Conservation (phyloP, 192 early-diverging fungal genomes). For the Coemansia sp. region DNA sequence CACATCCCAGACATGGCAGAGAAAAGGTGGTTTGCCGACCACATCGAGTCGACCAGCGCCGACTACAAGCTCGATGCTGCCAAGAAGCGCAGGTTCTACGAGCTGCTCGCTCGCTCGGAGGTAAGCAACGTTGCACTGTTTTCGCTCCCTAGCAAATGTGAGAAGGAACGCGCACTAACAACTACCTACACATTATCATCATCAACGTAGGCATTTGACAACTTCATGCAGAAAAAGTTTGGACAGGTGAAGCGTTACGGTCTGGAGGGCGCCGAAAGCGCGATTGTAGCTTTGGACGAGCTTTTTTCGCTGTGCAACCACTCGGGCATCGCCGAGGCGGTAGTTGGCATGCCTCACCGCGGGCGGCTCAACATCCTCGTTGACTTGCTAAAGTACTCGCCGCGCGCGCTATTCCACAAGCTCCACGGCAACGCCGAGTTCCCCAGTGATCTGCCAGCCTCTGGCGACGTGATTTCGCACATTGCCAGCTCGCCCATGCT, state of each 20-base stretch:
- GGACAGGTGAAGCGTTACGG: constrained; percentile 97
- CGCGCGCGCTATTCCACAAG: constrained; percentile 89
- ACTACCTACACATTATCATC: no score
- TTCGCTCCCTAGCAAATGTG: no score
- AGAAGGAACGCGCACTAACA: no score
- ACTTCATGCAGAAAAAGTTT: constrained; percentile 98
- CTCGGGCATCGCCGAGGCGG: constrained; percentile 81
- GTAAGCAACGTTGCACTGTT: constrained; percentile 62
- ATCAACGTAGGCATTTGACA: constrained; percentile 80
- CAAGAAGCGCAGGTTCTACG: constrained; percentile 76
- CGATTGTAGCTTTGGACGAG: constrained; percentile 90
- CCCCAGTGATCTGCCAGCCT: constrained; percentile 73
- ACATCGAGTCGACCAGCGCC: constrained; percentile 67
- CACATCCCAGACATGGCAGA: constrained; percentile 89
- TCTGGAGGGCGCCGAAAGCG: constrained; percentile 94
- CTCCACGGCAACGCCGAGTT: constrained; percentile 93
- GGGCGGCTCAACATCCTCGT: constrained; percentile 93
- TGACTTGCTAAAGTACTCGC: constrained; percentile 82
- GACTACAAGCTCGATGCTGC: constrained; percentile 9
- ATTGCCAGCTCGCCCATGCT: constrained; percentile 81
- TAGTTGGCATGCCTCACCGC: constrained; percentile 96
- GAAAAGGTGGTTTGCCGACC: constrained; percentile 86
- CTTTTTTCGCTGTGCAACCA: constrained; percentile 68
- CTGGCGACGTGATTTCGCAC: constrained; percentile 94
- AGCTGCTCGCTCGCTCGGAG: constrained; percentile 74